These are phyloP conservation scores for Herpetomonas muscarum DNA, from an alignment of 208 protist species.

Conservation along the genomic window DNA sequence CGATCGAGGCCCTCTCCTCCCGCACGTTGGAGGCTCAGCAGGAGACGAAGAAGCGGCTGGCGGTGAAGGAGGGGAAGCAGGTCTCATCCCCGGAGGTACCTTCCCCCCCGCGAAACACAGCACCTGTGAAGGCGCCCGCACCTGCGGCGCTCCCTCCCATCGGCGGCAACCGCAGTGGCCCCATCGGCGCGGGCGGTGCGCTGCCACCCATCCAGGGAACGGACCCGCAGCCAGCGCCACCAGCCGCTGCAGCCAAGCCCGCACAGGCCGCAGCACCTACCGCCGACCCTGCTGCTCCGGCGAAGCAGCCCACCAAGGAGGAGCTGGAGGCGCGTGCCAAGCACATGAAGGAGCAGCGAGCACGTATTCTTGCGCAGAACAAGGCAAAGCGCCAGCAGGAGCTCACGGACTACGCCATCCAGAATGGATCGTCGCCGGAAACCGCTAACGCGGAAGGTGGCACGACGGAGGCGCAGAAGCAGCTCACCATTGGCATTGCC, in stretches of 20 bases:
- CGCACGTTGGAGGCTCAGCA: constrained; percentile 37
- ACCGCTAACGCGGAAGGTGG: not conserved
- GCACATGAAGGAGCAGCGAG: constrained; percentile 85
- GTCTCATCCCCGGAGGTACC: not conserved
- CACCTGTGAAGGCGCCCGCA: constrained; percentile 4
- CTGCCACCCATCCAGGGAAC: constrained; percentile 9
- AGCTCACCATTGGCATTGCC: constrained; percentile 81
- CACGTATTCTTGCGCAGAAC: constrained; percentile 69
- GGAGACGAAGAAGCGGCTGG: constrained; percentile 29
- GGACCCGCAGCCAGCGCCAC: no score
- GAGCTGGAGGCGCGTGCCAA: constrained; percentile 67
- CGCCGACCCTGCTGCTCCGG: not conserved
- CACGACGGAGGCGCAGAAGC: constrained; percentile 20
- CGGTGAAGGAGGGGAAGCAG: not conserved
- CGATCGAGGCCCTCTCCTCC: constrained; percentile 42
- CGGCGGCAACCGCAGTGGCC: not conserved
- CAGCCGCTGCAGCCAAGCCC: not conserved
- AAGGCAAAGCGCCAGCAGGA: constrained; percentile 70
- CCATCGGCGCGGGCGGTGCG: constrained; percentile 7
- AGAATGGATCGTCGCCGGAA: constrained; percentile 11
- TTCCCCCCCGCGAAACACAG: not conserved
- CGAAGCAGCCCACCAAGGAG: constrained; percentile 34
- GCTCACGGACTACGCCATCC: constrained; percentile 52
- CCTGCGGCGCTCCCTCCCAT: constrained; percentile 8
- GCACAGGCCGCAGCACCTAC: not conserved